A percentile compares a stretch with the other conserved stretches of the same genome.
phyloP scores from a whole-genome alignment of 2,329 filamentous ascomycete genomes.

The Exserohilum rostratum region DNA sequence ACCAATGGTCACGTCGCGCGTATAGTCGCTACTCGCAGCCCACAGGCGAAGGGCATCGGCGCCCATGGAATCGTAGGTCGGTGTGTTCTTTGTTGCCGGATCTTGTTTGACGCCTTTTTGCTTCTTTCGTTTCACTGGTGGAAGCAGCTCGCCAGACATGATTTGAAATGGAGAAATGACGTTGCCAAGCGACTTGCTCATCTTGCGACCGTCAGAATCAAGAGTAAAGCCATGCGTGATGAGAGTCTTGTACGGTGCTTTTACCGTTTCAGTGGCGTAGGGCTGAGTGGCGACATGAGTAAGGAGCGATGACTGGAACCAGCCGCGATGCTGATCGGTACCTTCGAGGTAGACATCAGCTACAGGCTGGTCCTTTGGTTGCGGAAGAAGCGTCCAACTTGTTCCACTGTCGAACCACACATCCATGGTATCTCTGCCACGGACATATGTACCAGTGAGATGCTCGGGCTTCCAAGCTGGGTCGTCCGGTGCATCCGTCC shows the following conservation, averaged over 20 bases:
- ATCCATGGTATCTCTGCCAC: constrained; percentile 96
- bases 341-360: constrained; percentile 94
- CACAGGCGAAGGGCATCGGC: constrained; percentile 87
- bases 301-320: constrained; percentile 96
- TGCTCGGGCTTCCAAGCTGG: constrained; percentile 74
- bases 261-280: constrained; percentile 30
- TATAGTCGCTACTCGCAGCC: constrained; percentile 92
- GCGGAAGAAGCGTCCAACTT: constrained; percentile 71
- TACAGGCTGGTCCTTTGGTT: constrained; percentile 48
- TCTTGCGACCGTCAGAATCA: constrained; percentile 89
- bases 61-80: constrained; percentile 73
- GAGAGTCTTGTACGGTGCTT: constrained; percentile 82
- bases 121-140: constrained; percentile 70
- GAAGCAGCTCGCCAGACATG: constrained; percentile 80
- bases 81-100: constrained; percentile 39
- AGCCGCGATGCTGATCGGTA: constrained; percentile 93
- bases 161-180: constrained; percentile 80
- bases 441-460: constrained; percentile 66
- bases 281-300: constrained; percentile 75
- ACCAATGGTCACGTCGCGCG: constrained; percentile 82
- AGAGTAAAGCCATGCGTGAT: constrained; percentile 96
- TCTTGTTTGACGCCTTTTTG: constrained; percentile 47
- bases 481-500: constrained; percentile 80
- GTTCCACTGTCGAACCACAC: constrained; percentile 99
- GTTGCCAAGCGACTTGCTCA: constrained; percentile 97